These are phyloP conservation scores for Strigomonas culicis DNA, from an alignment of 208 protist genomes.

Conservation along the genomic window DNA sequence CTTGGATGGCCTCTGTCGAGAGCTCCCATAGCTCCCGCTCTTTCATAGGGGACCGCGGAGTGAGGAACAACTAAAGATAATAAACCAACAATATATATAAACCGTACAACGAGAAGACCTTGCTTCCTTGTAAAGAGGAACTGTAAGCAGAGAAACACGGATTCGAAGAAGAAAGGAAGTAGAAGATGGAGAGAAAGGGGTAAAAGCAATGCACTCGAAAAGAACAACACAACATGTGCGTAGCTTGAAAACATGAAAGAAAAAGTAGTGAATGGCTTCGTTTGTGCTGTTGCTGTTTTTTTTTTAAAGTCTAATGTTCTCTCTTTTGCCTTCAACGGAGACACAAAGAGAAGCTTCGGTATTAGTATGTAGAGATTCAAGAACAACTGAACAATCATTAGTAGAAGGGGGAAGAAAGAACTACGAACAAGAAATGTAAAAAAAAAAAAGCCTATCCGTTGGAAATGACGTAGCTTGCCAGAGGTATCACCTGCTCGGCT, in stretches of 20 bases:
- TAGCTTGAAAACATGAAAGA: not conserved
- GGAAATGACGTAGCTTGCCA: no score
- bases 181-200: conserved; percentile 2
- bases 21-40: conserved; percentile 48
- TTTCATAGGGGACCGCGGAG: conserved; percentile 25
- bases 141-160: no score
- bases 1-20: conserved; percentile 40
- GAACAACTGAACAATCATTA: not conserved
- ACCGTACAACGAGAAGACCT: no score
- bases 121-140: no score
- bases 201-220: not conserved
- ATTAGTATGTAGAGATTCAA: not conserved
- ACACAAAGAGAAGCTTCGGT: not conserved
- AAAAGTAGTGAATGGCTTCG: not conserved
- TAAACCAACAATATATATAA: no score
- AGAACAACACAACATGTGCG: not conserved
- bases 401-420: not conserved
- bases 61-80: not conserved
- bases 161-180: conserved; percentile 10
- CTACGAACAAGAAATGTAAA: conserved; percentile 1
- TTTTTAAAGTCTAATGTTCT: not conserved
- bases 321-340: not conserved
- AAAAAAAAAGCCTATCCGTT: not conserved
- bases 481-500: no score
- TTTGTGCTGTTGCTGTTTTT: not conserved